Base-by-base conservation (phyloP, 2,329 filamentous ascomycete genomes). In the Diaporthe ilicicola region DNA sequence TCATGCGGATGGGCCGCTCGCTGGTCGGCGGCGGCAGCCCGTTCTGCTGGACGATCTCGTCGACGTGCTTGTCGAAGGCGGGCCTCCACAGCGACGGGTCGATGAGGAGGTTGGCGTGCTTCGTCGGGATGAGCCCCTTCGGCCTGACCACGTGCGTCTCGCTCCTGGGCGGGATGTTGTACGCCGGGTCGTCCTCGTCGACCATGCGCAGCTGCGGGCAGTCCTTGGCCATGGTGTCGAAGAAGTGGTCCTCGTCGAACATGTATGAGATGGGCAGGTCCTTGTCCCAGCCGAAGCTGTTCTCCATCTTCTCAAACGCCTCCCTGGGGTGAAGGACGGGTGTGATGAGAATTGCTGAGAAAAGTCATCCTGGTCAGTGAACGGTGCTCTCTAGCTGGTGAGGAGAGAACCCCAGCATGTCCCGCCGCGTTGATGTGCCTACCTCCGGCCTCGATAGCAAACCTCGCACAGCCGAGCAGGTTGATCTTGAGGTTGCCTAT, bases 231-330 rank as follows among this genome's bases (percentile, higher is more conserved):
- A 72, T 12, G 2, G 68, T 72, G 10, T 29, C 22, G 27, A 64
- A 72, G 32, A 72, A 70, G 17, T 72, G 71, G 24, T 72, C 71
- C 54, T 53, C 70, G 42, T 72, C 71, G 42, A 72, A 72, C 51
- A 72, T 59, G 48, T 72, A 72, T 29, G 64, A 66, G 27, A 72
- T 22, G 4, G 68, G 61, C 3, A 67, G 44, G 50, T 70, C 71
- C 5, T 37, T 61, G 9, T 67, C 61, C 71, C 71, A 72, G 34
- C 37, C 68, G 46, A 72, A 72, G 34, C 71, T 72, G 2, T 70
- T 27, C 39, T 62, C 61, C 71, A 72, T 72, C 39, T 24, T 67
- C 39, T 55, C 62, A 29, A 72, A 72, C 1, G 62, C 67, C 29
- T 62, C 53, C n/a, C 71, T 65, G 2, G 62, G 39, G 10, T 72